phyloP scores from a whole-genome alignment of 2,329 filamentous ascomycete species.

The Ophiostoma ulmi region DNA sequence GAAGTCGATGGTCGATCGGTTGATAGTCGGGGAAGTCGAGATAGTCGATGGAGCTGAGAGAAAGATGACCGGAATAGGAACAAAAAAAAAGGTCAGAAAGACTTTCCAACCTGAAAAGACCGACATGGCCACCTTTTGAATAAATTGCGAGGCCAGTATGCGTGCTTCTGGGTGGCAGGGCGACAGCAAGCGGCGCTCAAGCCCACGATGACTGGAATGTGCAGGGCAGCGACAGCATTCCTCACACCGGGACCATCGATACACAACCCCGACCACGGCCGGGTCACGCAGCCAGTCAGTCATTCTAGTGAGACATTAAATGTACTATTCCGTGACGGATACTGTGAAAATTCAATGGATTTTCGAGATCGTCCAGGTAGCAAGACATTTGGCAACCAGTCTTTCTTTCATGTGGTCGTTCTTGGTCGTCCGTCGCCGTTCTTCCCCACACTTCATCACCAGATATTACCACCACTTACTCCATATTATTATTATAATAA shows the following conservation, averaged over 20 bases:
- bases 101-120: no score
- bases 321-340: background rate
- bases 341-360: background rate
- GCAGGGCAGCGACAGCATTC: background rate
- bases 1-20: background rate
- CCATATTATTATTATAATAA: background rate
- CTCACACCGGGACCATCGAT: background rate
- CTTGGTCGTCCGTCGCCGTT: background rate
- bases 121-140: background rate
- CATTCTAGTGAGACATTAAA: background rate
- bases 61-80: slow-evolving; percentile 19
- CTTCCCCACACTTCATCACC: background rate
- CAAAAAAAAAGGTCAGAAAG: background rate
- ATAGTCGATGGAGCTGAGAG: background rate
- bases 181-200: slow-evolving; percentile 6
- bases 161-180: slow-evolving; percentile 24
- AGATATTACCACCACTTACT: background rate
- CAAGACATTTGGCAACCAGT: background rate
- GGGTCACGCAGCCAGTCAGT: background rate
- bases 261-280: background rate
- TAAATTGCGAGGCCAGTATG: background rate
- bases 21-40: background rate
- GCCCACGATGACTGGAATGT: background rate
- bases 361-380: background rate
- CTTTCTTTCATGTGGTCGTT: background rate